These are phyloP conservation scores for Monosporascus sp. DNA, from an alignment of 2,329 filamentous ascomycete species.

Conservation along the genomic window DNA sequence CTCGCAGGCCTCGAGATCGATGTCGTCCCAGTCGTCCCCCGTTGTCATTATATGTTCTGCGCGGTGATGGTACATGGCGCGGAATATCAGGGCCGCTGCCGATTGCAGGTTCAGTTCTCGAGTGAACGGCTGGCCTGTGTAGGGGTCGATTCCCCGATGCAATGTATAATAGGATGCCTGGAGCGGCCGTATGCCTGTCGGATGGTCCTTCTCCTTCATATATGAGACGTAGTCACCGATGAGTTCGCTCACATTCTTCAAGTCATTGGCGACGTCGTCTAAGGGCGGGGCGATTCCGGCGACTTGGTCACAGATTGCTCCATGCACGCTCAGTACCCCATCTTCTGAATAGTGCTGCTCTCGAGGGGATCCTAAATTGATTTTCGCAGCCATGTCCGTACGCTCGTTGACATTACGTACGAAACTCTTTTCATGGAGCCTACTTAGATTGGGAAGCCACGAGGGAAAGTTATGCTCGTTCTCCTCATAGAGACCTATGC, in stretches of 20 bases:
- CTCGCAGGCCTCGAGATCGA: not conserved
- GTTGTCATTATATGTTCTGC: too few relatives aligned
- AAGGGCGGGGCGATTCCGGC: too few relatives aligned
- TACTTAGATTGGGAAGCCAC: not conserved
- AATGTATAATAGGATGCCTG: not conserved
- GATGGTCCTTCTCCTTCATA: not conserved
- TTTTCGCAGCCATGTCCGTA: too few relatives aligned
- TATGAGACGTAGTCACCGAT: not conserved
- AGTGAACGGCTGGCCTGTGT: not conserved
- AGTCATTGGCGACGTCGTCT: accelerated
- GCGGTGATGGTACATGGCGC: too few relatives aligned
- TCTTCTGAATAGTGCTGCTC: not conserved
- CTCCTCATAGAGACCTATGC: not conserved
- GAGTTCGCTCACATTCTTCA: not conserved
- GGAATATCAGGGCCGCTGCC: too few relatives aligned
- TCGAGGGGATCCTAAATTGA: not conserved
- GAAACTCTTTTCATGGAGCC: not conserved
- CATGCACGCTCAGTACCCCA: not conserved
- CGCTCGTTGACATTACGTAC: not conserved
- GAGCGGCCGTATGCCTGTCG: not conserved
- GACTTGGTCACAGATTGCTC: not conserved
- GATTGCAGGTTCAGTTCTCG: too few relatives aligned
- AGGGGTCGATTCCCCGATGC: not conserved
- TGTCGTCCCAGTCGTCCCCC: not conserved
- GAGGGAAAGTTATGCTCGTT: not conserved